These are phyloP conservation scores for Saccharomyces kudriavzevii DNA, from an alignment of 805 yeast species.

Conservation along the genomic window DNA sequence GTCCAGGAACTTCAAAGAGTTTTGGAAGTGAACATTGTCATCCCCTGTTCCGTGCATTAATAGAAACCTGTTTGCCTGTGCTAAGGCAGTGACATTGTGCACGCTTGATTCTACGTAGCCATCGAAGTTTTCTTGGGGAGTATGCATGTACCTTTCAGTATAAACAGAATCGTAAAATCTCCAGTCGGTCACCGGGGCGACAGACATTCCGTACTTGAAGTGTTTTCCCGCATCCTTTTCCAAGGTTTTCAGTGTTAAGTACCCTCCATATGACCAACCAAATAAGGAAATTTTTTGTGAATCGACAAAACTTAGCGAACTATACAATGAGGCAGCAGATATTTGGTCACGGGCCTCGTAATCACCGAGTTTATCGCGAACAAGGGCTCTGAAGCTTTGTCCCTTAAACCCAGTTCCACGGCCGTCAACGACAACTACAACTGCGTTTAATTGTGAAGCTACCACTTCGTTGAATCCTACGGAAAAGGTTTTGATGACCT, in stretches of 20 bases:
- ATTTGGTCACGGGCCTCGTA: constrained; percentile 84
- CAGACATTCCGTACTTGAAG: constrained; percentile 86
- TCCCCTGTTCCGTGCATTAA: constrained; percentile 96
- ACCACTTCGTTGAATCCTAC: constrained; percentile 66
- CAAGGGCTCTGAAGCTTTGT: constrained; percentile 63
- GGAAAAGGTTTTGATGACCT: constrained; percentile 54
- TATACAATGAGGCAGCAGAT: constrained; percentile 70
- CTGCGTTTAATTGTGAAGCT: constrained; percentile 68
- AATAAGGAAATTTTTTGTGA: constrained; percentile 67
- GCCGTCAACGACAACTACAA: constrained; percentile 93
- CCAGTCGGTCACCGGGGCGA: constrained; percentile 98
- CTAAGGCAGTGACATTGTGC: constrained; percentile 47
- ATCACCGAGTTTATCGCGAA: constrained; percentile 73
- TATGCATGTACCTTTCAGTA: constrained; percentile 90
- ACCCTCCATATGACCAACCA: constrained; percentile 99
- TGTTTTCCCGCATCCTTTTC: constrained; percentile 70
- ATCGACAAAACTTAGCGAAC: constrained; percentile 56
- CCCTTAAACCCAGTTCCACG: constrained; percentile 94
- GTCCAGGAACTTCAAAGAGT: constrained; percentile 72
- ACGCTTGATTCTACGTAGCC: constrained; percentile 60
- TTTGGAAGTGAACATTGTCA: constrained; percentile 94
- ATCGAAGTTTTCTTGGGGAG: constrained; percentile 56
- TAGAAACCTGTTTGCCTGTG: constrained; percentile 55
- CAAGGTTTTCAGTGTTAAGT: constrained; percentile 78
- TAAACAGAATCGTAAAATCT: constrained; percentile 82